phyloP scores from a whole-genome alignment of 345 rosid species.

The Erodium maritimum region DNA sequence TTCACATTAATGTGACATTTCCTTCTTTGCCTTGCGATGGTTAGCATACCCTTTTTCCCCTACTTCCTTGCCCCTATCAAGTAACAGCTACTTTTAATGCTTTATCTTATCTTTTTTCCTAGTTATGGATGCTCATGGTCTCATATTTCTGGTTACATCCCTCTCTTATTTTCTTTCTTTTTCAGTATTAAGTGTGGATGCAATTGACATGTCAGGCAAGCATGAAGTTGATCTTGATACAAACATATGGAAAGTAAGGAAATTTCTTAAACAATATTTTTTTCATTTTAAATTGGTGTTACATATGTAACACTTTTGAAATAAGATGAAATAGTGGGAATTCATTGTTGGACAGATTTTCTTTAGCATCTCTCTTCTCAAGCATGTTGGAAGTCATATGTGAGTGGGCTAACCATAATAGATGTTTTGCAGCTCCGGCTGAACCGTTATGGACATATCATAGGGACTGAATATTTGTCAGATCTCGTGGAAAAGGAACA shows the following conservation, averaged over 20 bases:
- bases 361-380: neutral
- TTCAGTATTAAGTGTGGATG: slow-evolving; percentile 91
- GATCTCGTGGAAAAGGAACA: slow-evolving; percentile 94
- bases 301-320: neutral
- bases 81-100: slow-evolving; percentile 4
- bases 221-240: slow-evolving; percentile 99
- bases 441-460: slow-evolving; percentile 67
- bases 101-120: neutral
- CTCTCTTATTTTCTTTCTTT: slow-evolving; percentile 3
- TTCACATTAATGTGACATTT: slow-evolving; percentile 82
- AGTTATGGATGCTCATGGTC: neutral
- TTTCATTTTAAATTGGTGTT: neutral
- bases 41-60: slow-evolving; percentile 12
- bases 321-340: neutral
- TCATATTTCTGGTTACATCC: neutral
- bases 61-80: neutral
- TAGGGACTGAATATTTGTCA: slow-evolving; percentile 85
- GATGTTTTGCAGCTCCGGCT: slow-evolving; percentile 71
- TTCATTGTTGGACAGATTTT: neutral
- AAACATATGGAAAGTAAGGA: slow-evolving; percentile 86
- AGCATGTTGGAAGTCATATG: too few species aligned
- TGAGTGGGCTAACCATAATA: neutral
- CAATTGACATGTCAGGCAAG: slow-evolving; percentile 99
- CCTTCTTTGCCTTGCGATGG: slow-evolving; percentile 93
- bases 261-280: neutral